Evolutionary conservation across 192 early-diverging fungal genomes (phyloP), one percentile per base, ranked within the genome.

Genomic region (Coemansia sp.): DNA sequence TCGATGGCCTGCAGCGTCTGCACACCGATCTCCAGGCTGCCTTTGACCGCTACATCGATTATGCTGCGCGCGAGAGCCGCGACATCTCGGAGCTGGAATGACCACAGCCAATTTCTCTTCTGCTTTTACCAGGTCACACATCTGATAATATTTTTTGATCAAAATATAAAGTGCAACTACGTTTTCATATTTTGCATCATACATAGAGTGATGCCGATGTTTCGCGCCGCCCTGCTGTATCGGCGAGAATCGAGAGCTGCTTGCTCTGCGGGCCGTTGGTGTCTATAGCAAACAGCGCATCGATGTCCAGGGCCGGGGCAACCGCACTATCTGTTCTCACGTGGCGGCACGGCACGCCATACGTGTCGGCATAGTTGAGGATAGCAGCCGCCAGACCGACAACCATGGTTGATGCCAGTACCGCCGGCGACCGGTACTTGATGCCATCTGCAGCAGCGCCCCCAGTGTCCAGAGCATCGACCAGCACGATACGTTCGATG

Each of bases 41-140:
- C 0, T 57, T 70, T 9, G 70, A 79, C 23, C 67, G 61, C 47
- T 74, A 74, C 64, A 64, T 79, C 56, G 71, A 56, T 10, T 57
- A 71, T 59, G 78, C 78, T 33, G 62, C 68, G 2, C 63, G 72
- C 30, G 78, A 80, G 55, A 70, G 61, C 58, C 70, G 62, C 17
- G 68, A 67, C 34, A 64, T 75, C n/a, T 62, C 67, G 28, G 48
- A 58, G 40, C 34, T 47, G 5, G 33, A 34, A 34, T 4, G n/a
- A n/a, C n/a, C n/a, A n/a, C n/a, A n/a, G n/a, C n/a, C 33, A 4
- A 34, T 34, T 34, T 34, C 33, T 34, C 33, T 34, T 34, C 33
- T 9, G 9, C 4, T 6, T 6, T 6, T 9, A 34, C 4, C 5
- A 34, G 33, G 5, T 34, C 9, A 34, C 33, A 6, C 33, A 34